These are phyloP conservation scores for Penicillium lividum DNA, from an alignment of 495 filamentous ascomycete species.

Conservation along the genomic window DNA sequence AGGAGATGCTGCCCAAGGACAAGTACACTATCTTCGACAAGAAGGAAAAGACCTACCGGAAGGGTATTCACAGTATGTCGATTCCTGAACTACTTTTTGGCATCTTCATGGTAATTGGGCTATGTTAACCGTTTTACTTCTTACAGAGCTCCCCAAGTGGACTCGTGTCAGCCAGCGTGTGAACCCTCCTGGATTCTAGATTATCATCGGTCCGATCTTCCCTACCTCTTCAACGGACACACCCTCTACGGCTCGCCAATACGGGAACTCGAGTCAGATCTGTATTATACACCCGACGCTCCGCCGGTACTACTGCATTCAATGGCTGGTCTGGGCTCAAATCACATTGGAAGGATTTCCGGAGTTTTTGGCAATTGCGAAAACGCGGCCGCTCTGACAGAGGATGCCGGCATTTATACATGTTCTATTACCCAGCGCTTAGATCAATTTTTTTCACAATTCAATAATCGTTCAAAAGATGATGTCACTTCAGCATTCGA, in stretches of 20 bases:
- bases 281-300: conserved; percentile 39
- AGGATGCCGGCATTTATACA: conserved; percentile 26
- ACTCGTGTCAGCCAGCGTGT: conserved; percentile 88
- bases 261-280: conserved; percentile 12
- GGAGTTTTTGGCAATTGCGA: conserved; percentile 45
- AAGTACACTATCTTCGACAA: conserved; percentile 98
- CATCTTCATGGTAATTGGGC: conserved; percentile 6
- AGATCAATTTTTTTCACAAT: conserved; percentile 22
- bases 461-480: conserved; percentile 18
- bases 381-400: conserved; percentile 22
- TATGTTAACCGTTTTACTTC: conserved; percentile 4
- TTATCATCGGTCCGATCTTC: not conserved
- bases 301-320: conserved; percentile 1
- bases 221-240: conserved; percentile 1
- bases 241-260: conserved; percentile 16
- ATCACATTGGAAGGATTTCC: conserved; percentile 31
- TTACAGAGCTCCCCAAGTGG: conserved; percentile 88
- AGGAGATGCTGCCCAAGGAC: conserved; percentile 93
- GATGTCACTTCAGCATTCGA: not conserved
- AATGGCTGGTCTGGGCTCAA: conserved; percentile 18
- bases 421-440: conserved; percentile 33
- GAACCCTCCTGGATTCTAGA: conserved; percentile 91
- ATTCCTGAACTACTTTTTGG: not conserved
- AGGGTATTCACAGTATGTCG: conserved; percentile 93
- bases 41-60: conserved; percentile 92